Base-by-base conservation (phyloP, 1,139 yeast species). In the Pichia sp. region DNA sequence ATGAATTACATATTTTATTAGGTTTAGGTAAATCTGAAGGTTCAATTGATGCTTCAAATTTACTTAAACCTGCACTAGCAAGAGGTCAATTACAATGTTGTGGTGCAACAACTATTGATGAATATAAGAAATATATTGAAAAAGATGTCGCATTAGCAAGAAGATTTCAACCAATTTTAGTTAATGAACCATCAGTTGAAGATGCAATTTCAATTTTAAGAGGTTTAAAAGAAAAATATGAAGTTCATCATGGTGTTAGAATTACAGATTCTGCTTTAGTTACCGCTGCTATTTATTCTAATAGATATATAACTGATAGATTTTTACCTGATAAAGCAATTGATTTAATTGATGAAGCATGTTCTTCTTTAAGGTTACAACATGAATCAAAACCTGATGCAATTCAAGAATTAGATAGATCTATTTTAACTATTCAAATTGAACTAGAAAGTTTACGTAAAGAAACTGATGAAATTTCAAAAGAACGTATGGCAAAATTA, bases 141-240 rank as follows among this genome's bases (percentile, higher is more conserved):
- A 91, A 89, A 62, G 99, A 91, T 64, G 97, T 95, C 60, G 98
- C 99, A 0, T 86, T 91, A 60, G 98, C 91, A 61, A 76, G 98
- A 65, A 74, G 98, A 54, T 89, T 91, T 61, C 95, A 93, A 50
- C 83, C 96, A 1, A 95, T 91, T 19, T 62, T 76, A 50, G 81
- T 91, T 20, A 78, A 77, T 51, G 98, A 91, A 58, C 98, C 98
- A n/a, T 70, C 83, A 3, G 96, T 89, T 8, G 80, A 83, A 49
- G 97, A 91, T 60, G 83, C 96, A 0, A 86, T 91, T 43, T 83
- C 95, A 11, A 91, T 91, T 49, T 68, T 91, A 46, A 77, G 98
- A 58, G 98, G 98, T 6, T 70, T 91, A 57, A 89, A 89, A 60
- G 97, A 91, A 58, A 74, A 84, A 51, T 91, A 91, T 58, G 98